Evolutionary conservation across 208 protist species (phyloP).

Genomic region (Angomonas deanei): DNA sequence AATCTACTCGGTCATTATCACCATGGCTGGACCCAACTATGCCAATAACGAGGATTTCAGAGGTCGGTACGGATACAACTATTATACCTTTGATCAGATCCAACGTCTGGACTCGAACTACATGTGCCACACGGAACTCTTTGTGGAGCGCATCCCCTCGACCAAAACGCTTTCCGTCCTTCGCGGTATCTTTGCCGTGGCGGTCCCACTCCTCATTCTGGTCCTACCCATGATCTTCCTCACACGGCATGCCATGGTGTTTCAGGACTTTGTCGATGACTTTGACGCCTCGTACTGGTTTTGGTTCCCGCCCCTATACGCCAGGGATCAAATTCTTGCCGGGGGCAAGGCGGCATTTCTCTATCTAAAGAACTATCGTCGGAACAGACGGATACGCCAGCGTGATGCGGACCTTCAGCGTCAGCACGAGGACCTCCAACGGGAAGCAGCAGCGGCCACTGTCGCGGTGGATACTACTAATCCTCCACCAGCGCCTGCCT

Average conservation of each 20-base stretch:
- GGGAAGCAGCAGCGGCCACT: background rate
- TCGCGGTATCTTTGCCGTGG: constrained; percentile 40
- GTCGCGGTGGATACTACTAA: too few relatives aligned
- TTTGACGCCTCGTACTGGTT: constrained; percentile 50
- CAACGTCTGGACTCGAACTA: background rate
- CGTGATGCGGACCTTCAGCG: background rate
- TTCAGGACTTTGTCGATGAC: constrained; percentile 40
- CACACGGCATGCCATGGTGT: constrained; percentile 30
- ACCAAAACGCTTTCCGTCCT: constrained; percentile 8
- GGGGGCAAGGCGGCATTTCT: background rate
- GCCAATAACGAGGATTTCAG: constrained; percentile 1
- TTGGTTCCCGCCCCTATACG: constrained; percentile 31
- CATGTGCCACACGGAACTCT: constrained; percentile 37
- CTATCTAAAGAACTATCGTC: constrained; percentile 9
- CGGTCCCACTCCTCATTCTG: constrained; percentile 46
- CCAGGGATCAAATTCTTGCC: constrained; percentile 18
- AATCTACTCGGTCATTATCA: constrained; percentile 45
- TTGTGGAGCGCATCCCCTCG: constrained; percentile 20
- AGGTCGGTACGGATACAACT: background rate
- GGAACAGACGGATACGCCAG: background rate
- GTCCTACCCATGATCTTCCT: constrained; percentile 45
- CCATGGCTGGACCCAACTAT: background rate
- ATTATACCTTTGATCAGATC: background rate
- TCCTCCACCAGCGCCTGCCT: too few relatives aligned
- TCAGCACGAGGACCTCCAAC: background rate